A percentile compares a stretch with the other conserved stretches of the same genome.
phyloP scores from a whole-genome alignment of 164 flowering plant species.

The Saururus chinensis region DNA sequence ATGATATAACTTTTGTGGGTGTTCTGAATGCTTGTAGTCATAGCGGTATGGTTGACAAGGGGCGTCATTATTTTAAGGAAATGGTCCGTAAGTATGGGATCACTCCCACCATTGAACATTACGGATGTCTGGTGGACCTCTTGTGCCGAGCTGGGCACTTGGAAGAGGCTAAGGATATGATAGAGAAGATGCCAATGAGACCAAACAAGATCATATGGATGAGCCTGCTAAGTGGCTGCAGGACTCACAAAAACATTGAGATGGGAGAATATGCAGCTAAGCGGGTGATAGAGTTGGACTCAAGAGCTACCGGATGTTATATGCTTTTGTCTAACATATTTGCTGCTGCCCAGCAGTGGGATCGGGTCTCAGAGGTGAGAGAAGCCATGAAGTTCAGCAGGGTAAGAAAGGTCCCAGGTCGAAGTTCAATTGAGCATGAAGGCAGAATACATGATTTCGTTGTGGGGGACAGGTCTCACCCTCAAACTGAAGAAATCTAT shows the following conservation, averaged over 20 bases:
- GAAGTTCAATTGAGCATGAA: constrained; percentile 10
- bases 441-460: constrained; percentile 9
- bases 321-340: constrained; percentile 17
- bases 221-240: constrained; percentile 11
- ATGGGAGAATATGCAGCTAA: constrained; percentile 13
- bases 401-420: constrained; percentile 14
- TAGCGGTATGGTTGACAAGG: constrained; percentile 9
- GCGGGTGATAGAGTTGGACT: constrained; percentile 9
- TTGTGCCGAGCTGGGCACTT: constrained; percentile 14
- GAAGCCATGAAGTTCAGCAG: constrained; percentile 10
- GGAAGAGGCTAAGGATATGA: constrained; percentile 13
- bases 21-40: constrained; percentile 16
- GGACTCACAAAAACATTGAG: constrained; percentile 9
- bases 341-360: constrained; percentile 12
- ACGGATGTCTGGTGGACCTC: constrained; percentile 18
- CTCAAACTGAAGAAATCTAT: constrained; percentile 9
- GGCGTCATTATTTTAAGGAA: constrained; percentile 4
- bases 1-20: constrained; percentile 14
- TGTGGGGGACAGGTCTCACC: constrained; percentile 13
- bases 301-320: constrained; percentile 10
- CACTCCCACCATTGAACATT: constrained; percentile 13
- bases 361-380: constrained; percentile 9
- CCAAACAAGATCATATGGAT: constrained; percentile 13
- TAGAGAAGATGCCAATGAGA: constrained; percentile 12
- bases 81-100: constrained; percentile 11